These are phyloP conservation scores for Trametes pubescens DNA, from an alignment of 1,284 basidiomycete genomes.

Conservation along the genomic window DNA sequence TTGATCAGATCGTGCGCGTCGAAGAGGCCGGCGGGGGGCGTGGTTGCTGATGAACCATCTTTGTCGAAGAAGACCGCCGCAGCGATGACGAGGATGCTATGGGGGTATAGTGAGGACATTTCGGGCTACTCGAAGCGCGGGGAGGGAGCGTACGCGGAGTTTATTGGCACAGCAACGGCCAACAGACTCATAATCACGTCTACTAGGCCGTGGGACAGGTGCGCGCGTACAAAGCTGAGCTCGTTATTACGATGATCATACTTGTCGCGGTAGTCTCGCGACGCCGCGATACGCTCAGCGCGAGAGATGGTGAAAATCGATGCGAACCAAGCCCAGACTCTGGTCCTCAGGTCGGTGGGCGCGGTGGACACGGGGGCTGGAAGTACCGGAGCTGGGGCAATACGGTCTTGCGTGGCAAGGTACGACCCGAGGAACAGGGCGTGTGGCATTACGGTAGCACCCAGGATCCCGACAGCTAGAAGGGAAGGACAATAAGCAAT, in stretches of 20 bases:
- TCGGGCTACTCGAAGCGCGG: not conserved
- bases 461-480: constrained; percentile 81
- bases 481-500: constrained; percentile 72
- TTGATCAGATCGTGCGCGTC: constrained; percentile 83
- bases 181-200: constrained; percentile 71
- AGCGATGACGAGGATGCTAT: constrained; percentile 42
- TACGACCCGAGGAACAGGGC: constrained; percentile 89
- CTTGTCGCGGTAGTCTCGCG: constrained; percentile 41
- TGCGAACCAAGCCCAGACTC: constrained; percentile 30
- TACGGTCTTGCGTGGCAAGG: constrained; percentile 70
- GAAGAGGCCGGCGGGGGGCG: constrained; percentile 76
- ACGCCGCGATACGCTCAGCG: constrained; percentile 36
- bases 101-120: constrained; percentile 4
- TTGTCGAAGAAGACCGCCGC: constrained; percentile 41
- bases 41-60: constrained; percentile 32
- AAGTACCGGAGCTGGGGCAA: constrained; percentile 26
- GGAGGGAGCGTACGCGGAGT: constrained; percentile 53
- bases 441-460: constrained; percentile 93
- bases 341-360: constrained; percentile 11
- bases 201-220: constrained; percentile 78
- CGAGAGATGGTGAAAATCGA: constrained; percentile 39
- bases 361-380: constrained; percentile 32
- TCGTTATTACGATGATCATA: constrained; percentile 65
- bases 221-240: constrained; percentile 72
- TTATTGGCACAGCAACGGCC: constrained; percentile 87